phyloP scores from a whole-genome alignment of 306 rosid genomes.

The Rosa persica region DNA sequence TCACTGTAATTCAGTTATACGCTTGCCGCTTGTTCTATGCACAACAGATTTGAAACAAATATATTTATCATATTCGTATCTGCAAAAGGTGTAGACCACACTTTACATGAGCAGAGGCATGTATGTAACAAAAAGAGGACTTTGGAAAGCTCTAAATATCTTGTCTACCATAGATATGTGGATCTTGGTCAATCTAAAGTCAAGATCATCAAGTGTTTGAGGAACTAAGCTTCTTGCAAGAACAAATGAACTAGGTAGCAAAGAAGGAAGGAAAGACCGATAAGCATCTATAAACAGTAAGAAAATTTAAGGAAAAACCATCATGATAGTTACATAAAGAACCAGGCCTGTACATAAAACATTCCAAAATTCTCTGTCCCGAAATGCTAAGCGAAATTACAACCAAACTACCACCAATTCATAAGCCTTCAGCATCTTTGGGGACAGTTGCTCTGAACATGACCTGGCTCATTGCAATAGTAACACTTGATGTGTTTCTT shows the following conservation, averaged over 20 bases:
- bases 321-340: neutral
- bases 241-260: neutral
- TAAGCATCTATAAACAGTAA: neutral
- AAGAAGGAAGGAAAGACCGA: neutral
- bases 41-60: no score
- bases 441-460: neutral
- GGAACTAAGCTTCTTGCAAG: neutral
- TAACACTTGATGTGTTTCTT: neutral
- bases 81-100: no score
- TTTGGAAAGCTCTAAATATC: no score
- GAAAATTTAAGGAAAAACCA: neutral
- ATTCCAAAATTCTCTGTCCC: neutral
- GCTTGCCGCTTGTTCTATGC: constrained; percentile 1
- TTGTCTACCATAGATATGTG: neutral
- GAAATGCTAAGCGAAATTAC: neutral
- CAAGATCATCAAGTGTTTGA: neutral
- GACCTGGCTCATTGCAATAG: neutral
- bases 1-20: neutral
- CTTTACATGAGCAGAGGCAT: no score
- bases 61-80: no score
- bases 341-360: neutral
- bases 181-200: neutral
- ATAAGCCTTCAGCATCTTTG: neutral
- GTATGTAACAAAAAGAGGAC: no score
- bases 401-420: neutral